Evolutionary conservation across 495 filamentous ascomycete genomes (phyloP), one percentile per base, ranked within the genome.

Genomic region (Penicillium parvum): DNA sequence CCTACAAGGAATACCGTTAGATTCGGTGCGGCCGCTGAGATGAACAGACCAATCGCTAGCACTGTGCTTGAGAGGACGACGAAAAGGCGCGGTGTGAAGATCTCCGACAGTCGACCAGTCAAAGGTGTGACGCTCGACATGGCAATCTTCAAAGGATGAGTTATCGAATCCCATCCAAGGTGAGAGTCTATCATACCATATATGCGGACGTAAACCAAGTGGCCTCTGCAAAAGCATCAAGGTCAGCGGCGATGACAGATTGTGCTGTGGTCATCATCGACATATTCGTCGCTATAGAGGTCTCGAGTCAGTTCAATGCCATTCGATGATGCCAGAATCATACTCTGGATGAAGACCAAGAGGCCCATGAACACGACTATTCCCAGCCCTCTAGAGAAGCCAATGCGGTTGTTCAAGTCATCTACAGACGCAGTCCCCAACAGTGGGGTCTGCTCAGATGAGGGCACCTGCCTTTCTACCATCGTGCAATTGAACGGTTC

Each of bases 191-290:
- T 37, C 42, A 32, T 67, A 74, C 69, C 46, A 83, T 59, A 57
- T 84, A 90, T 1, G 83, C 65, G 18, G 81, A 82, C 5, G 84
- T 87, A 49, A 91, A 84, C 85, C 85, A 91, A 48, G 76, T 82
- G 14, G 78, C 79, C 32, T 79, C 62, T 18, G 78, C 77, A 55
- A 84, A 89, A 7, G 84, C 77, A 69, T 88, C 72, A 1, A 89
- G 65, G 43, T 88, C 85, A 14, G 70, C 71, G 1, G 85, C 84
- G 50, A 91, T 87, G 27, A 68, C 65, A 2, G 79, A 83, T 61
- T 88, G 85, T 2, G 81, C 83, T 18, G 85, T 89, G 4, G 82
- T 85, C 46, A 91, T 79, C 50, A 85, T 79, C 19, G 78, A 82
- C 70, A 88, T 85, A 60, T 91, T 90, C 48, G 74, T 76, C 3